Evolutionary conservation across 768 basidiomycete species (phyloP).

Genomic region (Podaxis pistillaris): DNA sequence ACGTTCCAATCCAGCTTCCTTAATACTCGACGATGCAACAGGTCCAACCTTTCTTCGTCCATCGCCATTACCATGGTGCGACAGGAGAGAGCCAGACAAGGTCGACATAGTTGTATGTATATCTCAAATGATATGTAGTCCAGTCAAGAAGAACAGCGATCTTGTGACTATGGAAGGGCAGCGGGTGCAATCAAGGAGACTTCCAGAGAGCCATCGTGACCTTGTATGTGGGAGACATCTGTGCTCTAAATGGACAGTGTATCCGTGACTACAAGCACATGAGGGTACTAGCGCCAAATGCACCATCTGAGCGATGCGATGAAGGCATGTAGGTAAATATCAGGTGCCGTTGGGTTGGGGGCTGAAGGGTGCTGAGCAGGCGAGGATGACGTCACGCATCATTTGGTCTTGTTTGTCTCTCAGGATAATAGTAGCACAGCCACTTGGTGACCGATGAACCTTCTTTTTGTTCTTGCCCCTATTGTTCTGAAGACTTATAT

Average conservation of each 20-base stretch:
- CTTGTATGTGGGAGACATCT: not conserved
- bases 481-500: not conserved
- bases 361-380: too few relatives aligned
- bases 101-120: not conserved
- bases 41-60: not conserved
- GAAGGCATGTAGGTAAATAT: too few relatives aligned
- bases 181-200: not conserved
- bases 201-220: not conserved
- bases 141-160: not conserved
- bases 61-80: not conserved
- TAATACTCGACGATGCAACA: conserved; percentile 15
- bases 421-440: not conserved
- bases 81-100: not conserved
- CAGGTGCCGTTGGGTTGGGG: too few relatives aligned
- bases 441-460: not conserved
- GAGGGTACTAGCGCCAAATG: too few relatives aligned
- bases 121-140: not conserved
- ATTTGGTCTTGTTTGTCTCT: not conserved
- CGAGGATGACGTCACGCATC: not conserved
- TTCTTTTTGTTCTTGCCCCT: not conserved
- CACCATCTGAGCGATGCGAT: too few relatives aligned
- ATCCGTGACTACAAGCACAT: too few relatives aligned
- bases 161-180: not conserved
- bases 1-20: conserved; percentile 32
- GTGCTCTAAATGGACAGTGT: too few relatives aligned